phyloP scores from a whole-genome alignment of 352 stramenopile species.

The Globisporangium iwayamae region DNA sequence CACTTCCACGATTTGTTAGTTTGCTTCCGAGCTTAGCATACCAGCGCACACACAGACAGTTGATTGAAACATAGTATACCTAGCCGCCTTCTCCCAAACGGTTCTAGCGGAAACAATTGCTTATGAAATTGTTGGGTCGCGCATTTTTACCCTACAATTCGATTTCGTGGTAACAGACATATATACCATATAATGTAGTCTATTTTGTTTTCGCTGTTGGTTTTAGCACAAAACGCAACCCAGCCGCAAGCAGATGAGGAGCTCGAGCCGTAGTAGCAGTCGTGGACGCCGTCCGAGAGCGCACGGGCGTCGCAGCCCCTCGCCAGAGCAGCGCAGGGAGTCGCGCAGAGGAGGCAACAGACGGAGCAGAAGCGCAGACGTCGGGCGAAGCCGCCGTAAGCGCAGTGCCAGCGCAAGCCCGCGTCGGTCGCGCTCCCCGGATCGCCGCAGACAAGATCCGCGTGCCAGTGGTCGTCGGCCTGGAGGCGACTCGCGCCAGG shows the following conservation, averaged over 20 bases:
- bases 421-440: conserved; percentile 14
- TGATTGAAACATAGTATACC: too few species aligned
- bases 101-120: too few species aligned
- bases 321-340: conserved; percentile 9
- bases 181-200: neutral
- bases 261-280: conserved; percentile 16
- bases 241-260: conserved; percentile 8
- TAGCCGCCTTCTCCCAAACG: too few species aligned
- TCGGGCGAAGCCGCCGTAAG: conserved; percentile 14
- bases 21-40: too few species aligned
- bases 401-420: conserved; percentile 22
- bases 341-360: conserved; percentile 5
- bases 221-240: neutral
- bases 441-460: conserved; percentile 7
- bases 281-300: conserved; percentile 14
- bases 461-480: conserved; percentile 1
- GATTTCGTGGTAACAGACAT: too few species aligned
- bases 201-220: neutral
- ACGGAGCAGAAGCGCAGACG: conserved; percentile 25
- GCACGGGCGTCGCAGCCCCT: conserved; percentile 7
- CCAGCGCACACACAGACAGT: too few species aligned
- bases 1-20: too few species aligned
- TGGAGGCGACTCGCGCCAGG: neutral
- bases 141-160: too few species aligned
- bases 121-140: too few species aligned